A percentile compares a stretch with the other conserved stretches of the same genome.
Evolutionary conservation across 768 basidiomycete species (phyloP).

Genomic region (Psilocybe sp.): DNA sequence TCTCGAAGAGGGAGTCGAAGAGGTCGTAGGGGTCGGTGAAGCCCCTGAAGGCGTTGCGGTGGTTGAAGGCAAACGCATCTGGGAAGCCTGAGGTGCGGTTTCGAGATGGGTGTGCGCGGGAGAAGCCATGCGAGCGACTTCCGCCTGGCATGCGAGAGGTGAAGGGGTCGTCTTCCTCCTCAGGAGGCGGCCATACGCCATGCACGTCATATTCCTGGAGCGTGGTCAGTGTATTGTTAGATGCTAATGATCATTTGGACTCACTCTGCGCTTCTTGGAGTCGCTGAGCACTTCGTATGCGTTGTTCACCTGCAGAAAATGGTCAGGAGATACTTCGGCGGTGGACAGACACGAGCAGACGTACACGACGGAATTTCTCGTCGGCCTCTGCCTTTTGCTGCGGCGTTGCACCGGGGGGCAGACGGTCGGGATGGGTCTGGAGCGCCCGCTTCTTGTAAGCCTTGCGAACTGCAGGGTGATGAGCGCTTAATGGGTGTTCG

Average conservation of each 20-base stretch:
- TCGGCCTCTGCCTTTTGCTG: slow-evolving; percentile 59
- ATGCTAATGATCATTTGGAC: slow-evolving; percentile 10
- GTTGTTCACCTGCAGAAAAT: slow-evolving; percentile 55
- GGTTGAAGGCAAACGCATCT: slow-evolving; percentile 38
- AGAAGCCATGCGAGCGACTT: slow-evolving; percentile 19
- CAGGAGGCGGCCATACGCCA: slow-evolving; percentile 73
- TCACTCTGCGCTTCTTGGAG: slow-evolving; percentile 52
- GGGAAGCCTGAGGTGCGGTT: slow-evolving; percentile 35
- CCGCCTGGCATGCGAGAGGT: slow-evolving; percentile 17
- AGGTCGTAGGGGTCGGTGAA: slow-evolving; percentile 76
- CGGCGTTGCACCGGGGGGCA: slow-evolving; percentile 51
- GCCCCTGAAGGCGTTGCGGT: slow-evolving; percentile 25
- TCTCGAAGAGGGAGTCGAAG: slow-evolving; percentile 70
- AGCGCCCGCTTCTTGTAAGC: slow-evolving; percentile 76
- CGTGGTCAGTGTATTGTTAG: background rate
- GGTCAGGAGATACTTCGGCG: slow-evolving; percentile 5
- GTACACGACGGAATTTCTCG: slow-evolving; percentile 48
- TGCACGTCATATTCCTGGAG: slow-evolving; percentile 63
- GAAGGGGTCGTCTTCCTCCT: slow-evolving; percentile 23
- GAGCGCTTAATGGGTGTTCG: slow-evolving; percentile 1
- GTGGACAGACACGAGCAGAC: background rate
- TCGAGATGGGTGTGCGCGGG: slow-evolving; percentile 22
- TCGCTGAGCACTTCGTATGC: slow-evolving; percentile 77
- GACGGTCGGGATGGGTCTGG: slow-evolving; percentile 74
- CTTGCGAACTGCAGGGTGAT: slow-evolving; percentile 53